Base-by-base conservation (phyloP, 768 basidiomycete genomes). In the Suillus fuscotomentosus region DNA sequence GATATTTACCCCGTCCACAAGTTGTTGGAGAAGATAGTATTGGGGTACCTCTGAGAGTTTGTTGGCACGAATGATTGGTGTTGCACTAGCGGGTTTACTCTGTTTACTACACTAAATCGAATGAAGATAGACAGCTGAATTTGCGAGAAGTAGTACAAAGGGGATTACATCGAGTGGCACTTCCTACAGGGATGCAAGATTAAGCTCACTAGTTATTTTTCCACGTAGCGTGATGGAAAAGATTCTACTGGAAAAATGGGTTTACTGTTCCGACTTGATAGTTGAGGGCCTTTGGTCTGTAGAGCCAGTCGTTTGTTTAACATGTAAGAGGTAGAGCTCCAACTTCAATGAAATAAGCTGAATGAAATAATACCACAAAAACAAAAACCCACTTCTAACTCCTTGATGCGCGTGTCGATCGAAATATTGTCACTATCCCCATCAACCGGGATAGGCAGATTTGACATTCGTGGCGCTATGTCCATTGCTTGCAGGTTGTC, bases 401-500 rank as follows among this genome's bases (percentile, higher is more conserved):
- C 7, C 15, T 8, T 24, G 7, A 27, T 24, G 13, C 3, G 48
- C 3, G 2, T 24, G 3, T 24, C 48, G 1, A 13, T 3, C 3
- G 13, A 3, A 34, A 56, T n/a, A 27, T 5, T 14, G 17, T 20
- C n/a, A 8, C 31, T 34, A 39, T 24, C 13, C 45, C 45, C n/a
- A 47, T 22, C n/a, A 11, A 22, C 47, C 0, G 5, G n/a, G 20
- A 42, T 9, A 41, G 2, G 8, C 7, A 8, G 7, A 43, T 20
- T 43, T 11, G 20, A n/a, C 10, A 4, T n/a, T 45, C 27, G 60
- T 11, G 60, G 66, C 9, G 36, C 68, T 20, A 73, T 63, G 9
- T 64, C 64, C 48, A 68, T 66, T 13, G 70, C 70, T 50, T 64
- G 64, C 4, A 72, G 61, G 7, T 67, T 13, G 13, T 31, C 72